Evolutionary conservation across 768 basidiomycete species (phyloP), one percentile per base, ranked within the genome.

Genomic region (Phylloporus arenicola): DNA sequence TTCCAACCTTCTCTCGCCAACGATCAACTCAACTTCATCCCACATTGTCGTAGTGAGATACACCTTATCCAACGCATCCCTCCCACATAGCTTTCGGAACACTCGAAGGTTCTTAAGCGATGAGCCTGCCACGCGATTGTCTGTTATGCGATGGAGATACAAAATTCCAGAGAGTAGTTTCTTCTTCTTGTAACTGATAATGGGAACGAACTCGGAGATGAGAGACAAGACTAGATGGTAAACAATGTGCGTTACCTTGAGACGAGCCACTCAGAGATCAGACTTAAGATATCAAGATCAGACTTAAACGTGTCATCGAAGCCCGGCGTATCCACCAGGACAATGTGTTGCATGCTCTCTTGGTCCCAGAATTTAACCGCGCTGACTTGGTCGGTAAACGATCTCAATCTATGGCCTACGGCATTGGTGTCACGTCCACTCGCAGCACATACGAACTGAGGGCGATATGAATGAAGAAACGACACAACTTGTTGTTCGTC

Each of bases 91-190:
- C 22, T 56, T 40, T 37, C 37, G 39, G 24, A 72, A n/a, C n/a
- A n/a, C n/a, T n/a, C n/a, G n/a, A n/a, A n/a, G 60, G 49, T 72
- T 70, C 40, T 56, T 68, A 19, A 64, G 47, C 0, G 69, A 57
- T 0, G 64, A 57, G 11, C 68, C 73, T 0, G 57, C 58, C 63
- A 73, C 64, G 1, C 71, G 62, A 43, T 65, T 65, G 39, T 72
- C 71, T 3, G 69, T 61, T 31, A 75, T 75, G 9, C 68, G 64
- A 49, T 75, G 73, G 16, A 75, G 50, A 51, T 72, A 75, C 19
- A 75, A n/a, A 29, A 75, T 63, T 1, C 65, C 71, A 11, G 67
- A 55, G 2, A 75, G 62, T 13, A 48, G 38, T 5, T 48, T 57
- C 2, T 42, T 5, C 8, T 38, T 46, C 13, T 25, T 37, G 41